Percentiles rank a stretch among this genome's conserved stretches.
Evolutionary conservation across 192 early-diverging fungal genomes (phyloP).

Genomic region (Pilobolus umbonatus): DNA sequence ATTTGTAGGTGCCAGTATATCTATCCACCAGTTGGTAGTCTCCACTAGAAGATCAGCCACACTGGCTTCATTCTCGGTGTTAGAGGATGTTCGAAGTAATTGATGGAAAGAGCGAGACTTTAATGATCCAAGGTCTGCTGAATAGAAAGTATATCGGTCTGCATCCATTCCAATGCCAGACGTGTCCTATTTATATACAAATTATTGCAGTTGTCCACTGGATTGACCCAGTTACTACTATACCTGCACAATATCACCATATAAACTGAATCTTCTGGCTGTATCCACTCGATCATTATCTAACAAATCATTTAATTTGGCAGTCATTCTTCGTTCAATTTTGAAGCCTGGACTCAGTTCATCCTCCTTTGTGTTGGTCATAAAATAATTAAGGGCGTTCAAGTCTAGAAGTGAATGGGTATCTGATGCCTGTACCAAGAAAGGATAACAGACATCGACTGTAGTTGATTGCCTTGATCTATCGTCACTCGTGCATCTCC

Average conservation of each 20-base stretch:
- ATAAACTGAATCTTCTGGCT: slow-evolving; percentile 3
- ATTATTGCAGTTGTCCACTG: neutral
- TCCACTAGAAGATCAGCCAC: slow-evolving; percentile 27
- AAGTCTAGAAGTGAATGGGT: neutral
- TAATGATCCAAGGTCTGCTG: slow-evolving; percentile 1
- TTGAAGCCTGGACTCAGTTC: neutral
- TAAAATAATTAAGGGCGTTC: neutral
- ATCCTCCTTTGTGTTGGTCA: neutral
- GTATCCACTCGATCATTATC: neutral
- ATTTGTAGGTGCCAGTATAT: slow-evolving; percentile 49
- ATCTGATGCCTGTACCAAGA: neutral
- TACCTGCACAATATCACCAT: slow-evolving; percentile 9
- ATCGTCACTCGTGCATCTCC: neutral
- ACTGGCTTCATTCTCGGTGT: neutral
- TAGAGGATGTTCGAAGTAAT: neutral
- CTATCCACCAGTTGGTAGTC: slow-evolving; percentile 61
- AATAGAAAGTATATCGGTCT: slow-evolving; percentile 12
- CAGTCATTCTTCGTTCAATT: neutral
- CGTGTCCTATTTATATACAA: neutral
- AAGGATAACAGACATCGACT: slow-evolving; percentile 6
- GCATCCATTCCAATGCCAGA: neutral
- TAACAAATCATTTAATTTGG: slow-evolving; percentile 2
- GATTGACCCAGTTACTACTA: too few species aligned
- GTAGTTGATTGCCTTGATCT: neutral
- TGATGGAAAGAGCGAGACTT: slow-evolving; percentile 1